phyloP scores from a whole-genome alignment of 2,329 filamentous ascomycete species.

The Ophiocordyceps camponoti-leonardi region DNA sequence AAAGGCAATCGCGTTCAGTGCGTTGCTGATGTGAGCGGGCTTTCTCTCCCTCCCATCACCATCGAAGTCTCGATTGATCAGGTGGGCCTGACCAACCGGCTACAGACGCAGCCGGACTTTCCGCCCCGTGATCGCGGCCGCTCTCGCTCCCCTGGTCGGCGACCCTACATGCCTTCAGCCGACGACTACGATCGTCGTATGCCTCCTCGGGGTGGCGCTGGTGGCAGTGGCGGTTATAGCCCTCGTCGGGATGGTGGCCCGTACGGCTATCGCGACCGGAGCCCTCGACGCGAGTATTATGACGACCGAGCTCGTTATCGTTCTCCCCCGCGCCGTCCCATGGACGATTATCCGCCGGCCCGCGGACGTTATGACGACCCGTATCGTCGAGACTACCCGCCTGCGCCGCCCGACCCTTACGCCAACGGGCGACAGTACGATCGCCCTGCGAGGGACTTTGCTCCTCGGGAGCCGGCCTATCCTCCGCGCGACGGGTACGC shows the following conservation, averaged over 20 bases:
- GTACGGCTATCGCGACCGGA: slow-evolving; percentile 75
- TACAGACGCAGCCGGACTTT: slow-evolving; percentile 63
- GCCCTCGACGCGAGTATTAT: slow-evolving; percentile 76
- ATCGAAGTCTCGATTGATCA: too few species aligned
- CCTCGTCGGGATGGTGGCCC: slow-evolving; percentile 50
- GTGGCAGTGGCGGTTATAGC: slow-evolving; percentile 53
- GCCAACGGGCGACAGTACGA: slow-evolving; percentile 39
- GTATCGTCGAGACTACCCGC: slow-evolving; percentile 53
- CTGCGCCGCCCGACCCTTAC: slow-evolving; percentile 47
- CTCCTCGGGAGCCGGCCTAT: slow-evolving; percentile 23
- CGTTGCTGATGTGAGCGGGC: slow-evolving; percentile 68
- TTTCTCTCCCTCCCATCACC: too few species aligned
- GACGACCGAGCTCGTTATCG: slow-evolving; percentile 67
- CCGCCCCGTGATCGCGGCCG: slow-evolving; percentile 51
- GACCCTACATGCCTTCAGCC: slow-evolving; percentile 49
- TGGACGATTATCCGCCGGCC: slow-evolving; percentile 60
- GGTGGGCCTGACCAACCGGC: not conserved
- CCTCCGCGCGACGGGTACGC: slow-evolving; percentile 22
- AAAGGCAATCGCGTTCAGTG: slow-evolving; percentile 80
- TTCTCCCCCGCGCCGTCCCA: slow-evolving; percentile 60
- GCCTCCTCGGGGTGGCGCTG: slow-evolving; percentile 38
- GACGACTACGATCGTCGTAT: slow-evolving; percentile 78
- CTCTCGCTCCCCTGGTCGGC: slow-evolving; percentile 56
- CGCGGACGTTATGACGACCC: slow-evolving; percentile 60
- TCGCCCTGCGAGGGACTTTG: slow-evolving; percentile 32